Evolutionary conservation across 1,139 yeast genomes (phyloP), one percentile per base, ranked within the genome.

Genomic region (Pichia sp.): DNA sequence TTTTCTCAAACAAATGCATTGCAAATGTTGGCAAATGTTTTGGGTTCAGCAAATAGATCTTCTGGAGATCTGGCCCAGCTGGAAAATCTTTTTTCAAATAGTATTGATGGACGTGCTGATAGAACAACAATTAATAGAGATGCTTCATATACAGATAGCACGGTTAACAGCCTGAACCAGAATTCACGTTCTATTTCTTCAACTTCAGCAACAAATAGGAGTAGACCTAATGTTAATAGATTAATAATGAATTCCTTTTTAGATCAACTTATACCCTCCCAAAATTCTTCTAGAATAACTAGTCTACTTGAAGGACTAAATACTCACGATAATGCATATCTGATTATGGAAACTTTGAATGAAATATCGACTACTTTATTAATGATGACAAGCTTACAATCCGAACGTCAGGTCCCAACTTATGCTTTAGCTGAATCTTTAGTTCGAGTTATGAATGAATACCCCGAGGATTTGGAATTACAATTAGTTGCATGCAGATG

Each of bases 401-500:
- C 84, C 0, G 89, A 82, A 50, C 66, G 87, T 37, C 62, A 70
- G 7, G 69, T 90, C 11, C 94, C 96, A 0, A 71, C 83, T 0
- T 73, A 70, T 41, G 71, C 70, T 41, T 61, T 87, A 23, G 70
- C 87, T 0, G 69, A 67, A 34, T 74, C 75, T 27, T 65, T 90
- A 40, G 76, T 85, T 3, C 65, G 65, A 5, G 72, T 89, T 10
- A 67, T 92, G 65, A 69, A 70, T 24, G 81, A 79, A 48, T 71
- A 81, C 45, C 74, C 73, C 27, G 87, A 80, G 24, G 85, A 83
- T 53, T 68, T 87, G 40, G 97, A 92, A 58, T 62, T 90, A 33
- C 92, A 86, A 60, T 66, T 92, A 37, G 82, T 86, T 42, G 85
- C 95, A 0, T 87, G 96, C 58, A 74, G 97, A 41, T 86, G 96